Evolutionary conservation across 2,329 filamentous ascomycete species (phyloP).

Genomic region (Coniochaeta sp.): DNA sequence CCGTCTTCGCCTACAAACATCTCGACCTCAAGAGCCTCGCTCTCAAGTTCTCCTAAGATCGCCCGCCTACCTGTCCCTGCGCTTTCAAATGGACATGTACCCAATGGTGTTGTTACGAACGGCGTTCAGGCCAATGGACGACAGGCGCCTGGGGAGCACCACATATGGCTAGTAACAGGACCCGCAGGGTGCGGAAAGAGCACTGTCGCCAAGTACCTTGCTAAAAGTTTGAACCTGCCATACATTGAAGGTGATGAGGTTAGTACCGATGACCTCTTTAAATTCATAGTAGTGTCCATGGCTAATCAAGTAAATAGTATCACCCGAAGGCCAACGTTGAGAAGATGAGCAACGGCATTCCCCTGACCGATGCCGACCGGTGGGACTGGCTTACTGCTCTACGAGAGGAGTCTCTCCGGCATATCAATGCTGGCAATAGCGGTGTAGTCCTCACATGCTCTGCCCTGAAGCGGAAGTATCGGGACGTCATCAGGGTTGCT

Average conservation of each 20-base stretch:
- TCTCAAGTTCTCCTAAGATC: slow-evolving; percentile 19
- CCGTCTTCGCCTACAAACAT: slow-evolving; percentile 18
- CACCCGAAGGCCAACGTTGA: slow-evolving; percentile 73
- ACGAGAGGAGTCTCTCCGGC: slow-evolving; percentile 57
- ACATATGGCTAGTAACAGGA: slow-evolving; percentile 76
- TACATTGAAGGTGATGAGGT: slow-evolving; percentile 77
- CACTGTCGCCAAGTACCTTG: slow-evolving; percentile 61
- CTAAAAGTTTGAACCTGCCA: slow-evolving; percentile 53
- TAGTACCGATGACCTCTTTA: slow-evolving; percentile 22
- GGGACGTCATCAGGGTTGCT: slow-evolving; percentile 80
- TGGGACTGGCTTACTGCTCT: slow-evolving; percentile 93
- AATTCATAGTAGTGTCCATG: not conserved
- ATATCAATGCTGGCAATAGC: slow-evolving; percentile 46
- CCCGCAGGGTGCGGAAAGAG: slow-evolving; percentile 76
- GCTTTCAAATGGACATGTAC: slow-evolving; percentile 6
- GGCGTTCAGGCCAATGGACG: slow-evolving; percentile 20
- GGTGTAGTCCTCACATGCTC: slow-evolving; percentile 96
- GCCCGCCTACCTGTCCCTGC: slow-evolving; percentile 8
- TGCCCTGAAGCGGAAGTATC: slow-evolving; percentile 93
- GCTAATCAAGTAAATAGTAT: slow-evolving; percentile 43
- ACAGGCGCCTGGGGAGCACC: slow-evolving; percentile 36
- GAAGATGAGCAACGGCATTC: slow-evolving; percentile 81
- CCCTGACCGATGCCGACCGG: slow-evolving; percentile 85
- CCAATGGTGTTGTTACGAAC: slow-evolving; percentile 17
- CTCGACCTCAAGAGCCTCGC: slow-evolving; percentile 15